phyloP scores from a whole-genome alignment of 179 eudicot genomes.

The Vitellaria paradoxa region DNA sequence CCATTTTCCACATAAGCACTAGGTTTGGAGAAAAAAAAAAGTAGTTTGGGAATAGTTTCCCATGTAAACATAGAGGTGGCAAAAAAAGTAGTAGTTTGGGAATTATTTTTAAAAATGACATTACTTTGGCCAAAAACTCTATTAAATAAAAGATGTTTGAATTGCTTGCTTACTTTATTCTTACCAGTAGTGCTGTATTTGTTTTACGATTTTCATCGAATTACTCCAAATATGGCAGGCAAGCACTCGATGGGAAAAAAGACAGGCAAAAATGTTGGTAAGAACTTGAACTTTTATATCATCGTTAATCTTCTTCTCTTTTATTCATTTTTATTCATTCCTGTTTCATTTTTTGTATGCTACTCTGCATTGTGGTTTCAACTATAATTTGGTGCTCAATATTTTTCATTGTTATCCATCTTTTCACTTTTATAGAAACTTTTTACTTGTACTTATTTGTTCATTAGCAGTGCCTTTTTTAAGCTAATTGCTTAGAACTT shows the following conservation, averaged over 20 bases:
- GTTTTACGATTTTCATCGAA: neutral
- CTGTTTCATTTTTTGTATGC: neutral
- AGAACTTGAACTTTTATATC: slow-evolving; percentile 24
- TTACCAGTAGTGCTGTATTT: neutral
- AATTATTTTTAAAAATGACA: too few relatives aligned
- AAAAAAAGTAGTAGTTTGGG: too few relatives aligned
- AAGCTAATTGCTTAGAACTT: too few relatives aligned
- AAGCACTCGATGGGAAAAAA: slow-evolving; percentile 82
- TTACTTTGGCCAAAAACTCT: neutral
- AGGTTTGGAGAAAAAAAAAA: too few relatives aligned
- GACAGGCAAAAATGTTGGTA: slow-evolving; percentile 81
- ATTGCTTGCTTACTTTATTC: neutral
- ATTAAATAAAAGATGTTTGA: neutral
- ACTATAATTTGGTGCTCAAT: neutral
- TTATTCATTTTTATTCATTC: neutral
- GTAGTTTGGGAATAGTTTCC: too few relatives aligned
- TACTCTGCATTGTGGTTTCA: neutral
- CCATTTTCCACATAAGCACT: too few relatives aligned
- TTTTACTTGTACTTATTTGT: too few relatives aligned
- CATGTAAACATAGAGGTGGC: too few relatives aligned
- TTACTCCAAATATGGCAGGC: slow-evolving; percentile 49
- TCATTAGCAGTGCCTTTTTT: too few relatives aligned
- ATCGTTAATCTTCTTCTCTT: neutral
- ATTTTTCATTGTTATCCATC: neutral
- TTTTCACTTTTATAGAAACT: neutral